Evolutionary conservation across 2,329 filamentous ascomycete genomes (phyloP), one percentile per base, ranked within the genome.

Genomic region (Calonectria multiphialidica): DNA sequence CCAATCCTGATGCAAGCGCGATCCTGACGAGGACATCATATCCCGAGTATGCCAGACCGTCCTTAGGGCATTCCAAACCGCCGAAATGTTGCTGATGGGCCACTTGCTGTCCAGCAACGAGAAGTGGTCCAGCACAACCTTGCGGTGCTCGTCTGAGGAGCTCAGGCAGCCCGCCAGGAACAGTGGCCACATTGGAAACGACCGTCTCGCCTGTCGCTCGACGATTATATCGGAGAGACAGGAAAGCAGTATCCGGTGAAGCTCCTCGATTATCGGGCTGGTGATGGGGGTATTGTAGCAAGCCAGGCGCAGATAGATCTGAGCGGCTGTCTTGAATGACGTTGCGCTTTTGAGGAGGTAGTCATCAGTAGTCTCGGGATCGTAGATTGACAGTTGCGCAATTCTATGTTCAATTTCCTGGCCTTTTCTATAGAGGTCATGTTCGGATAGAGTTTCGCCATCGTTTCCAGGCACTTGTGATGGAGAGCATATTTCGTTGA

Each of bases 151-250:
- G 15, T 78, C 77, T 5, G 70, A 73, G 3, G 74, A 76, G 28
- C 76, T 78, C 21, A 76, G 53, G 5, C 77, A 78, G n/a, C 77
- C 77, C 10, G 77, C 77, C 23, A 78, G 23, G 44, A 78, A 78
- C 1, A 78, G 72, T 0, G 77, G 77, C 77, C 77, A 78, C 77
- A 78, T 78, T 1, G 77, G 77, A 8, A 78, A 78, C 7, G 73
- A 78, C 53, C 77, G 65, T 8, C 77, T 72, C 9, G 67, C 37
- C 23, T 77, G 75, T 28, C 72, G 64, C 53, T 78, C 68, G 6
- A 77, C 68, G 16, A 79, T 78, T 18, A 79, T 76, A 30, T 74
- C 53, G 12, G 74, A 76, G 4, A 78, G 70, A 16, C 64, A 76
- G 0, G 35, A 49, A 13, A 78, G 71, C 1, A 78, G 73, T 10